Conservation (phyloP, 2,329 filamentous ascomycete species). For the Cladosporium sp. region DNA sequence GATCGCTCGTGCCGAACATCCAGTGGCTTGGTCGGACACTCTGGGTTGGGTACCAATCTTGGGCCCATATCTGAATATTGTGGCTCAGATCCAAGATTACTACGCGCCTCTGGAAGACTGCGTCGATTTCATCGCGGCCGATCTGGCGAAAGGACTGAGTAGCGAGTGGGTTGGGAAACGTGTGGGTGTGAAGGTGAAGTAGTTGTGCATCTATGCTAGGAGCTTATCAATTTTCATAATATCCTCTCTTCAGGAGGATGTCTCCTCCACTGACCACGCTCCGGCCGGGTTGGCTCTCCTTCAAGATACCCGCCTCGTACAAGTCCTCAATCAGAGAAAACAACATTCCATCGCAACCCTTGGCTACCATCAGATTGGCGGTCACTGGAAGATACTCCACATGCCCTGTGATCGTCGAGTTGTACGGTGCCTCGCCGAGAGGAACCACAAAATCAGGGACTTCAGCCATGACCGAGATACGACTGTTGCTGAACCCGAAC, state of each 20-base stretch:
- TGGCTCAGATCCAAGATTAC: slow-evolving; percentile 37
- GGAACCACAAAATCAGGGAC: neutral
- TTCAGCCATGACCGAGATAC: slow-evolving; percentile 50
- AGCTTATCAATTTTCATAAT: neutral
- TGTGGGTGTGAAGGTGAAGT: slow-evolving; percentile 34
- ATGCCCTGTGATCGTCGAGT: slow-evolving; percentile 49
- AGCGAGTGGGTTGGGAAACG: slow-evolving; percentile 37
- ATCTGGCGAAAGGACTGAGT: slow-evolving; percentile 31
- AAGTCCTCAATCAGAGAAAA: slow-evolving; percentile 56
- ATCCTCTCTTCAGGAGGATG: slow-evolving; percentile 35
- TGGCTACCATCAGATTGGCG: slow-evolving; percentile 58
- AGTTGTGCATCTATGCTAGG: neutral
- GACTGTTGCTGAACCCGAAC: slow-evolving; percentile 49
- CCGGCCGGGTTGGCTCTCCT: slow-evolving; percentile 46
- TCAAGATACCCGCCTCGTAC: slow-evolving; percentile 50
- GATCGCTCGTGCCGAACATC: slow-evolving; percentile 32
- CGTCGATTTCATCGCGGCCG: slow-evolving; percentile 45
- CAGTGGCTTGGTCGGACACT: slow-evolving; percentile 36
- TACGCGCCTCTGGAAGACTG: slow-evolving; percentile 43
- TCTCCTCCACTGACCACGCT: slow-evolving; percentile 43
- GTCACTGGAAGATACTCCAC: slow-evolving; percentile 58
- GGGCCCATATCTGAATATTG: slow-evolving; percentile 20
- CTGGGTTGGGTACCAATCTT: neutral
- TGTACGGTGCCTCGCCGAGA: slow-evolving; percentile 47
- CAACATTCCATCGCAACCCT: slow-evolving; percentile 61